Evolutionary conservation across 768 basidiomycete genomes (phyloP), one percentile per base, ranked within the genome.

Genomic region (Termitomyces sp.): DNA sequence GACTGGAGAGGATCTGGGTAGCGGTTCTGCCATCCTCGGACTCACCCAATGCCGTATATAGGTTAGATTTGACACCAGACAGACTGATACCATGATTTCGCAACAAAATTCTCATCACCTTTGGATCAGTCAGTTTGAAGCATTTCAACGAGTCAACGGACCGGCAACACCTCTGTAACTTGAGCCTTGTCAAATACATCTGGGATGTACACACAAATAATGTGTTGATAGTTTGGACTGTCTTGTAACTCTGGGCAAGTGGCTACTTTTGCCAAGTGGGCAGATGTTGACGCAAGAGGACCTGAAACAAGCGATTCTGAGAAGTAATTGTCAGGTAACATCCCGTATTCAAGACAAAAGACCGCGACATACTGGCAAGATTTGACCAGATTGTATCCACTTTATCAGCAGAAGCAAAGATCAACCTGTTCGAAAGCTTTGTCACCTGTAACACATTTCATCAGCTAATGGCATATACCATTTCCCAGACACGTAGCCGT

Each of bases 131-230:
- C 33, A 54, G 22, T 47, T 42, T 2, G n/a, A 9, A 24, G n/a
- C 46, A 33, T 16, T 18, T 14, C 36, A 30, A 50, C 50, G 56
- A 18, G 66, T 49, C 4, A 39, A 16, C 39, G 32, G 40, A 20
- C 7, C n/a, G 24, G 20, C 39, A n/a, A 30, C 60, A 85, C 88
- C 67, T 82, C 77, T 8, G 76, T 81, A 4, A 87, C 84, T 40
- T 73, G 74, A 33, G 72, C 74, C 66, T 86, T 85, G 69, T 91
- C 81, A 66, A 85, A 89, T 14, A 89, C 82, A 67, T 91, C 74
- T 4, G 89, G 87, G 20, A 91, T 67, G 63, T 90, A 91, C 16
- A 91, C 62, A 63, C 88, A 89, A 32, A 91, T 82, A 27, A 89
- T 70, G 65, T 89, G 89, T 62, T 83, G 84, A 52, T 82, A 70